Base-by-base conservation (phyloP, 2,329 filamentous ascomycete genomes). In the Colletotrichum lentis region DNA sequence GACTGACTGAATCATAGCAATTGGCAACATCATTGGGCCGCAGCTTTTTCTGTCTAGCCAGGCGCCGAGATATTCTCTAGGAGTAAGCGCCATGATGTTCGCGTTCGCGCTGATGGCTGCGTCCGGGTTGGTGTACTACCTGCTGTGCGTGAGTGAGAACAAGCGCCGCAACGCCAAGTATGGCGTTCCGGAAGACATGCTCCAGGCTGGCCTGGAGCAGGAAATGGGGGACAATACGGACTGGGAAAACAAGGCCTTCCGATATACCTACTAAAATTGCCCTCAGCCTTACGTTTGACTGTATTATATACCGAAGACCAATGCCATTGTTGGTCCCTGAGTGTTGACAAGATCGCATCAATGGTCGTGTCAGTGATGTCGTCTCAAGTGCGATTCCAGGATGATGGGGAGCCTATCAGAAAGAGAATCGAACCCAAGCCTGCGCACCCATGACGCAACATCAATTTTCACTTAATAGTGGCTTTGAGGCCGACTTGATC, bases 11-110 rank as follows among this genome's bases (percentile, higher is more conserved):
- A 12, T 14, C 44, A 16, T 18, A 70, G 75, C 75, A 0, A 50
- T 77, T 4, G 75, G 76, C 8, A 76, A 77, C 6, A 77, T 77
- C 1, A 64, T 77, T 5, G 76, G 76, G 0, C 76, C 76, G 0
- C 76, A 77, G 18, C 72, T 77, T 46, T 77, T 76, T 20, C 69
- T 71, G 1, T 67, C 71, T 1, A 64, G 52, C 1, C 75, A 77
- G 20, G 73, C 76, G 4, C 76, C 76, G 0, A 68, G 70, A 2
- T 77, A 77, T 27, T 65, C 66, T 0, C 71, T 77, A 0, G 76
- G 76, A 0, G 77, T 77, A 8, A 67, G 71, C 1, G 67, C 72
- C 0, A 74, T 77, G 68, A 66, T 77, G 7, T 73, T 62, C 11
- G 73, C 74, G 0, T 77, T 77, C n/a, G 71, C 72, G 0, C 49